These are phyloP conservation scores for Golubevia sp. DNA, from an alignment of 1,284 basidiomycete species.

Conservation along the genomic window DNA sequence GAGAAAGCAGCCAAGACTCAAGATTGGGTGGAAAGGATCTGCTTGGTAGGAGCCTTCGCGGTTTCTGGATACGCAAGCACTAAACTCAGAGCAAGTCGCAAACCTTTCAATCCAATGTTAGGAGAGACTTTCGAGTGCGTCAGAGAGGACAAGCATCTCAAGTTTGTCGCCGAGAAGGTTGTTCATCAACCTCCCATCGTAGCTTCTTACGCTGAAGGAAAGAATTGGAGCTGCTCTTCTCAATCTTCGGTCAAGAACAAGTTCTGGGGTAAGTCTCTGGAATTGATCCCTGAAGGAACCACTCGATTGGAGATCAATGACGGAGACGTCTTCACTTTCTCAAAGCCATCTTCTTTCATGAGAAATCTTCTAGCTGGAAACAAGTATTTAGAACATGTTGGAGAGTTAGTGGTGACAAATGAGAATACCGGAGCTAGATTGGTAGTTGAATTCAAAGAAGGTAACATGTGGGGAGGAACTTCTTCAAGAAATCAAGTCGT, in stretches of 20 bases:
- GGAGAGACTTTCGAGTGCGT: conserved; percentile 60
- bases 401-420: conserved; percentile 52
- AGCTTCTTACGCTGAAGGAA: conserved; percentile 50
- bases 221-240: conserved; percentile 46
- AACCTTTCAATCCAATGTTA: conserved; percentile 59
- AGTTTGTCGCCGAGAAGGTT: conserved; percentile 59
- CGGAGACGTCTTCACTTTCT: conserved; percentile 45
- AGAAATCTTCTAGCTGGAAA: conserved; percentile 59
- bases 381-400: conserved; percentile 60
- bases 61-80: conserved; percentile 54
- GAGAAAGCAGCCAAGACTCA: conserved; percentile 40
- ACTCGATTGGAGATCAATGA: conserved; percentile 45
- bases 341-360: conserved; percentile 56
- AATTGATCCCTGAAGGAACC: conserved; percentile 53
- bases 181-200: conserved; percentile 57
- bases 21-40: conserved; percentile 51
- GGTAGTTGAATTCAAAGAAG: conserved; percentile 55
- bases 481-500: conserved; percentile 40
- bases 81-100: conserved; percentile 51
- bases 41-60: conserved; percentile 49
- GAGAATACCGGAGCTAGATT: conserved; percentile 33
- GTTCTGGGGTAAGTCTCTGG: conserved; percentile 59
- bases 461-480: conserved; percentile 48
- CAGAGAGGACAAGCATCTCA: conserved; percentile 43
- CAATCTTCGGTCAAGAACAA: conserved; percentile 59